phyloP scores from a whole-genome alignment of 2,329 filamentous ascomycete species.

The Alternaria consortialis region DNA sequence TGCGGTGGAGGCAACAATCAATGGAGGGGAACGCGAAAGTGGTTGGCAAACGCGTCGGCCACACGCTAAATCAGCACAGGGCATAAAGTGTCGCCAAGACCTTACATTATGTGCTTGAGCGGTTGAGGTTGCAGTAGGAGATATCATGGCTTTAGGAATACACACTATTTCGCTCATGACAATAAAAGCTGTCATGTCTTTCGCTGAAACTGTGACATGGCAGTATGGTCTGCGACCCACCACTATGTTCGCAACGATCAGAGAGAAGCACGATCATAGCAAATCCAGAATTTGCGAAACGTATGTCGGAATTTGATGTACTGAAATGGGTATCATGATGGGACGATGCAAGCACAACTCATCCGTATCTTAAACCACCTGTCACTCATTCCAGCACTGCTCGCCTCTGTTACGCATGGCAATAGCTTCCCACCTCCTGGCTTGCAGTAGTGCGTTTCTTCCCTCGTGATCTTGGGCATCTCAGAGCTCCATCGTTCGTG shows the following conservation, averaged over 20 bases:
- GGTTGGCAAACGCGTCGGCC: slow-evolving; percentile 29
- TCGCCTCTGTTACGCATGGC: not conserved
- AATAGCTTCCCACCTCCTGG: not conserved
- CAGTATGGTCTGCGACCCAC: not conserved
- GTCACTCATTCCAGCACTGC: not conserved
- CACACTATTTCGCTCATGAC: not conserved
- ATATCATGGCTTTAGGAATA: not conserved
- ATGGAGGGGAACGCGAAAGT: slow-evolving; percentile 31
- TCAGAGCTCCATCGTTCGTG: not conserved
- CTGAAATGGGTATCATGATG: not conserved
- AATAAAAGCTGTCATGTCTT: not conserved
- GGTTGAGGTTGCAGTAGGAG: not conserved
- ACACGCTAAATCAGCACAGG: slow-evolving; percentile 30
- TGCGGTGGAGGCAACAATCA: slow-evolving; percentile 28
- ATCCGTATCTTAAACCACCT: not conserved
- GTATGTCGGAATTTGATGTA: not conserved
- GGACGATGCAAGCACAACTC: not conserved
- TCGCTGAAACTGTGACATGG: not conserved
- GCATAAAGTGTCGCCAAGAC: slow-evolving; percentile 20
- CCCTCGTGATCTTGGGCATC: not conserved
- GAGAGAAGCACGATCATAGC: not conserved
- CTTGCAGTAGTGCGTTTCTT: not conserved
- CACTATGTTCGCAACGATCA: not conserved
- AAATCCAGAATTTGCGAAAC: not conserved
- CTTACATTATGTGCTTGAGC: not conserved